phyloP scores from a whole-genome alignment of 495 filamentous ascomycete genomes.

The Lepidopterella palustris region DNA sequence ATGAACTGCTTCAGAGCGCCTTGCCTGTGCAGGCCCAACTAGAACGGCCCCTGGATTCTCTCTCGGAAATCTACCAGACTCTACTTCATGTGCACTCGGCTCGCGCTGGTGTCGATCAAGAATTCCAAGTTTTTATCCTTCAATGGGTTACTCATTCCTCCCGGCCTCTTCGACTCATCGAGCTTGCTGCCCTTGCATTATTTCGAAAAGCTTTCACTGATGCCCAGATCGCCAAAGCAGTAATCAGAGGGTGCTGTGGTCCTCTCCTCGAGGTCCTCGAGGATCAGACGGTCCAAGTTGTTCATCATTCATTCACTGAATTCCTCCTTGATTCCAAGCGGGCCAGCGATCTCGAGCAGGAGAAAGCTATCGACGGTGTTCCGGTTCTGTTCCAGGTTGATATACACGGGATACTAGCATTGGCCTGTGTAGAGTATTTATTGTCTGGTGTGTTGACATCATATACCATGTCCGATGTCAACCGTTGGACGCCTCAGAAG shows the following conservation, averaged over 20 bases:
- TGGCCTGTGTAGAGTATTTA: too few relatives aligned
- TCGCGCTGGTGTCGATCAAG: neutral
- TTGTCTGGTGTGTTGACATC: too few relatives aligned
- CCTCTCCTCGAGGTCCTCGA: neutral
- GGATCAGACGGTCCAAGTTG: neutral
- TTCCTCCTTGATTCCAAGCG: too few relatives aligned
- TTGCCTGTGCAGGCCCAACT: too few relatives aligned
- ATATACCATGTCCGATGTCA: too few relatives aligned
- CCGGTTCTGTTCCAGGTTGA: too few relatives aligned
- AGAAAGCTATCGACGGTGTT: too few relatives aligned
- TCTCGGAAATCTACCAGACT: neutral
- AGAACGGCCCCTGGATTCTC: too few relatives aligned
- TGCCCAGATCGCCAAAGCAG: neutral
- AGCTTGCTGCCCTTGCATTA: neutral
- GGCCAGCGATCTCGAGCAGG: too few relatives aligned
- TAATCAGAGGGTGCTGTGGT: neutral
- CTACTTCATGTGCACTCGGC: neutral
- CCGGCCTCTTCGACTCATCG: neutral
- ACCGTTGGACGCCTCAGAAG: too few relatives aligned
- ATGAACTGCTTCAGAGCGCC: neutral
- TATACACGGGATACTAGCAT: too few relatives aligned
- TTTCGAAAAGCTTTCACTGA: neutral
- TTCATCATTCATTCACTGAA: neutral
- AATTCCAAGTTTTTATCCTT: neutral
- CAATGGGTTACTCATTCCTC: neutral